These are phyloP conservation scores for Aschersonia sp. DNA, from an alignment of 2,329 filamentous ascomycete genomes.

Conservation along the genomic window DNA sequence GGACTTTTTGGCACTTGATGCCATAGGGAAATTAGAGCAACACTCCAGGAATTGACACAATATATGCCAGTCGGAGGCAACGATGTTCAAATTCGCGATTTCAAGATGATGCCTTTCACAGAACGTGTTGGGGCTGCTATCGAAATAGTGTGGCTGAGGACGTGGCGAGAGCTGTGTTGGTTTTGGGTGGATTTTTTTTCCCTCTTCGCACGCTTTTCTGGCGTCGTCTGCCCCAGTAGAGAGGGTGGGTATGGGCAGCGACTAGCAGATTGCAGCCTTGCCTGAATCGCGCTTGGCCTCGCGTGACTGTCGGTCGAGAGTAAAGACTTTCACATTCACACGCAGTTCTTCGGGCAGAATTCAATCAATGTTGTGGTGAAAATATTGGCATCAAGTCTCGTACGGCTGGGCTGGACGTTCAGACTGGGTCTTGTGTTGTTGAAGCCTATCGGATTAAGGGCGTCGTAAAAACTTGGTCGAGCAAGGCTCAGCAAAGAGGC, in stretches of 20 bases:
- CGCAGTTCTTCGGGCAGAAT: too few species aligned
- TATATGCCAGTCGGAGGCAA: background rate
- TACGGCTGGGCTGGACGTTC: background rate
- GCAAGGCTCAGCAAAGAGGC: background rate
- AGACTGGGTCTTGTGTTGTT: constrained; percentile 1
- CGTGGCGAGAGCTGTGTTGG: constrained; percentile 26
- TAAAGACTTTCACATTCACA: too few species aligned
- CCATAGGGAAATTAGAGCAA: constrained; percentile 24
- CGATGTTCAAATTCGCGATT: constrained; percentile 4
- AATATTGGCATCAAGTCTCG: too few species aligned
- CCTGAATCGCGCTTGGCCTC: too few species aligned
- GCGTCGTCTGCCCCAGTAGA: too few species aligned
- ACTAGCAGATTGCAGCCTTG: too few species aligned
- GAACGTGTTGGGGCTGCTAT: constrained; percentile 20
- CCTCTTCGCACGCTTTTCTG: background rate
- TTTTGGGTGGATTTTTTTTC: constrained; percentile 9
- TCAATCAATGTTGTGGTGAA: too few species aligned
- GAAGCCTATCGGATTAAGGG: constrained; percentile 1
- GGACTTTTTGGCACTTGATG: constrained; percentile 37
- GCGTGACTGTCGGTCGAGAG: too few species aligned
- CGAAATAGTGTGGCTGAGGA: constrained; percentile 26
- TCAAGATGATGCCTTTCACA: constrained; percentile 10
- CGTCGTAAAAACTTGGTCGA: background rate
- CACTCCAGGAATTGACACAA: constrained; percentile 2
- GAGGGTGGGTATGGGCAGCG: too few species aligned